These are phyloP conservation scores for Nematocida homosporus DNA, from an alignment of 371 early-diverging fungal species.

Conservation along the genomic window DNA sequence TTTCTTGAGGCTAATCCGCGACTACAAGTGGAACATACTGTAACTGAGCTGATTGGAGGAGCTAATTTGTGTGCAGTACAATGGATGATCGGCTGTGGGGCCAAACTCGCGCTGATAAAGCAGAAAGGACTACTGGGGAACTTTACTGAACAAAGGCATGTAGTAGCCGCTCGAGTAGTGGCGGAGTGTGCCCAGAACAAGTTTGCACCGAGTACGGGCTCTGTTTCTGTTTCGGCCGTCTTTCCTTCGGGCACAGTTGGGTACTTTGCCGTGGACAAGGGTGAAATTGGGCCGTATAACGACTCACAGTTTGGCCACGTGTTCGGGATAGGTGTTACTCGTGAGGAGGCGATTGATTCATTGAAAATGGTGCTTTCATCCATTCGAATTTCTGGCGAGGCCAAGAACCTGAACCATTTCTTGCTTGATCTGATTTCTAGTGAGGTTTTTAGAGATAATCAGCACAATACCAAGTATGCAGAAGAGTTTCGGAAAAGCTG, in stretches of 20 bases:
- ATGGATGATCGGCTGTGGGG: slow-evolving; percentile 82
- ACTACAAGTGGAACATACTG: slow-evolving; percentile 96
- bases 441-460: slow-evolving; percentile 12
- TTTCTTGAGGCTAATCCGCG: slow-evolving; percentile 94
- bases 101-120: neutral
- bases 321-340: slow-evolving; percentile 86
- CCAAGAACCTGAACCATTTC: slow-evolving; percentile 49
- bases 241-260: slow-evolving; percentile 89
- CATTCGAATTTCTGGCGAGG: slow-evolving; percentile 29
- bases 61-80: slow-evolving; percentile 93
- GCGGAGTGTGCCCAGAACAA: slow-evolving; percentile 97
- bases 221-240: slow-evolving; percentile 86
- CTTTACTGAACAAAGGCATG: slow-evolving; percentile 71
- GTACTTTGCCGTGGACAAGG: slow-evolving; percentile 87
- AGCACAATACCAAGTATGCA: slow-evolving; percentile 34
- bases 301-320: slow-evolving; percentile 98
- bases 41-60: slow-evolving; percentile 92
- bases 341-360: slow-evolving; percentile 65
- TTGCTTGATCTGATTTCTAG: slow-evolving; percentile 27
- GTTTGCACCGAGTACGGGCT: slow-evolving; percentile 89
- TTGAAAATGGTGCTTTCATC: slow-evolving; percentile 38
- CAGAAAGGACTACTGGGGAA: slow-evolving; percentile 11
- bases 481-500: slow-evolving; percentile 21
- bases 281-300: slow-evolving; percentile 90
- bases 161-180: slow-evolving; percentile 91